phyloP scores from a whole-genome alignment of 371 early-diverging fungal genomes.

The Rhizopus microsporus region DNA sequence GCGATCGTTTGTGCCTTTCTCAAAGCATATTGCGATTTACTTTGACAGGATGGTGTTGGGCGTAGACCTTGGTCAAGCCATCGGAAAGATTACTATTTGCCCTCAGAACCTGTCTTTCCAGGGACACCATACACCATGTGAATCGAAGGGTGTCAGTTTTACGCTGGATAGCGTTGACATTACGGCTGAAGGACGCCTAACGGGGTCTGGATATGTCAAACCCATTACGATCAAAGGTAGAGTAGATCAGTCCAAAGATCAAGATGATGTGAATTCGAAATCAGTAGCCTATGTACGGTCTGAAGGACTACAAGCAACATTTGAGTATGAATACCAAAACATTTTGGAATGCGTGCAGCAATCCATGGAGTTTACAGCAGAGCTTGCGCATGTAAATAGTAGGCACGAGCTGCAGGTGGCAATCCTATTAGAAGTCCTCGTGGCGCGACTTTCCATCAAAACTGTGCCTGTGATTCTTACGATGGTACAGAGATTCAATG shows the following conservation, averaged over 20 bases:
- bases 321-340: constrained; percentile 74
- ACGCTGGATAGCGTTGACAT: constrained; percentile 48
- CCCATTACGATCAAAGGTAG: constrained; percentile 26
- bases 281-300: constrained; percentile 23
- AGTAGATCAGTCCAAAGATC: constrained; percentile 12
- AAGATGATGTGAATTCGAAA: background rate
- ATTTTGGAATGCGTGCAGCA: constrained; percentile 51
- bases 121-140: constrained; percentile 49
- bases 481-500: constrained; percentile 52
- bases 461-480: constrained; percentile 68
- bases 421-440: constrained; percentile 25
- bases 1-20: constrained; percentile 35
- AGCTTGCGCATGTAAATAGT: constrained; percentile 18
- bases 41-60: constrained; percentile 55
- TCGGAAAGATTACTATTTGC: constrained; percentile 63
- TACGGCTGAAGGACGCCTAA: constrained; percentile 58
- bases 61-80: constrained; percentile 76
- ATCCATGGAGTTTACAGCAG: constrained; percentile 37
- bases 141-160: constrained; percentile 42
- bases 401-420: constrained; percentile 16
- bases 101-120: constrained; percentile 51
- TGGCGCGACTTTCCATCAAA: constrained; percentile 54
- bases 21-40: constrained; percentile 54
- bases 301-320: constrained; percentile 46
- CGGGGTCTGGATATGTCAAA: constrained; percentile 51